These are phyloP conservation scores for Yarrowia osloensis DNA, from an alignment of 805 yeast genomes.

Conservation along the genomic window DNA sequence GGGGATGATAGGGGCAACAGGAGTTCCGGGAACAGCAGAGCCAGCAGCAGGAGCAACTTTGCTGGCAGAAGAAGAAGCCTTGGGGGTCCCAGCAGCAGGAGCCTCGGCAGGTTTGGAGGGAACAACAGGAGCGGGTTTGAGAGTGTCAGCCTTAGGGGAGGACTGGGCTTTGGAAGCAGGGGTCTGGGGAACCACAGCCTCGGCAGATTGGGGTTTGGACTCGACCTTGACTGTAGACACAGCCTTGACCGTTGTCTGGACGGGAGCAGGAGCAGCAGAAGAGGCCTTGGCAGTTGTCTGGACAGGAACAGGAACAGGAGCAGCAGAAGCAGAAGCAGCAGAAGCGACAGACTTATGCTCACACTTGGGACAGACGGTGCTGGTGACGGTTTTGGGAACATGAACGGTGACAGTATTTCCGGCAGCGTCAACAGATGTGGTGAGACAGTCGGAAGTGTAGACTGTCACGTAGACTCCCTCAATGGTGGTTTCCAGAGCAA, in stretches of 20 bases:
- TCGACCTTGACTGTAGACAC: background rate
- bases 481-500: conserved; percentile 1
- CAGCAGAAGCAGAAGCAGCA: background rate
- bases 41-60: background rate
- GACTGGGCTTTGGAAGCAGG: background rate
- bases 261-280: background rate
- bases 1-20: background rate
- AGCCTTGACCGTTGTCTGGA: background rate
- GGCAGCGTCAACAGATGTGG: background rate
- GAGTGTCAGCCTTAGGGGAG: background rate
- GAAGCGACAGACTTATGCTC: background rate
- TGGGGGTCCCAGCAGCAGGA: background rate
- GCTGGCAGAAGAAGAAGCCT: background rate
- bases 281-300: too few relatives aligned
- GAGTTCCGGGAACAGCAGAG: background rate
- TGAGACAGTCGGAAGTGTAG: conserved; percentile 13
- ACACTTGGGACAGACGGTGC: conserved; percentile 8
- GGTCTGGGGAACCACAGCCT: too few relatives aligned
- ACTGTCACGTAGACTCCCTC: conserved; percentile 3
- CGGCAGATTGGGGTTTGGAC: background rate
- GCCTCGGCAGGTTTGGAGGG: background rate
- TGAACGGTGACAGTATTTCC: background rate
- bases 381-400: background rate
- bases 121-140: background rate
- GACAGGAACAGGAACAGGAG: background rate